These are phyloP conservation scores for Suillus plorans DNA, from an alignment of 768 basidiomycete genomes.

Conservation along the genomic window DNA sequence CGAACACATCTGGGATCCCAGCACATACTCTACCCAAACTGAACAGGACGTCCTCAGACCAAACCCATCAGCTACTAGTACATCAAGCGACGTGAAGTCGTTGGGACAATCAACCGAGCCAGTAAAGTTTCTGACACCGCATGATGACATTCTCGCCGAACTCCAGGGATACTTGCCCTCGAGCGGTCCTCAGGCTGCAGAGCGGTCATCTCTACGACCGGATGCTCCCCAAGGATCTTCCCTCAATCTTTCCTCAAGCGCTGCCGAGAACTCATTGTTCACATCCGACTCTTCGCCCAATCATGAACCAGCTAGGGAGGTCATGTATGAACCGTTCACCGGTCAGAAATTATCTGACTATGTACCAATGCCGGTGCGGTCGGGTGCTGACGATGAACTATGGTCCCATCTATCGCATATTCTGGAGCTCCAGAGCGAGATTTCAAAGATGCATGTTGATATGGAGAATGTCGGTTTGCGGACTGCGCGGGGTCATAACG, in stretches of 20 bases:
- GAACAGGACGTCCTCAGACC: constrained; percentile 12
- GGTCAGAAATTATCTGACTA: constrained; percentile 26
- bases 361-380: constrained; percentile 11
- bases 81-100: constrained; percentile 9
- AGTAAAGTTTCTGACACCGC: constrained; percentile 45
- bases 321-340: constrained; percentile 34
- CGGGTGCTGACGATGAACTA: constrained; percentile 43
- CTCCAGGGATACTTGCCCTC: constrained; percentile 38
- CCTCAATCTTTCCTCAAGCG: constrained; percentile 9
- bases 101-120: constrained; percentile 8
- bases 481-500: constrained; percentile 7
- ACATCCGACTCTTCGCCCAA: constrained; percentile 2
- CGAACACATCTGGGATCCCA: constrained; percentile 25
- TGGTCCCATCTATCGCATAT: constrained; percentile 71
- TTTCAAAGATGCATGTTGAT: constrained; percentile 69
- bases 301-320: constrained; percentile 11
- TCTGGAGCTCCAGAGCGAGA: constrained; percentile 69
- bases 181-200: constrained; percentile 12
- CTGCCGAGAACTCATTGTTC: constrained; percentile 4
- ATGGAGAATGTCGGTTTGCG: constrained; percentile 59
- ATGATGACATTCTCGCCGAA: constrained; percentile 61
- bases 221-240: constrained; percentile 4
- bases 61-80: constrained; percentile 9
- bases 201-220: constrained; percentile 7
- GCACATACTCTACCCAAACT: constrained; percentile 20